Evolutionary conservation across 2,329 filamentous ascomycete species (phyloP), one percentile per base, ranked within the genome.

Genomic region (Penicillium sp.): DNA sequence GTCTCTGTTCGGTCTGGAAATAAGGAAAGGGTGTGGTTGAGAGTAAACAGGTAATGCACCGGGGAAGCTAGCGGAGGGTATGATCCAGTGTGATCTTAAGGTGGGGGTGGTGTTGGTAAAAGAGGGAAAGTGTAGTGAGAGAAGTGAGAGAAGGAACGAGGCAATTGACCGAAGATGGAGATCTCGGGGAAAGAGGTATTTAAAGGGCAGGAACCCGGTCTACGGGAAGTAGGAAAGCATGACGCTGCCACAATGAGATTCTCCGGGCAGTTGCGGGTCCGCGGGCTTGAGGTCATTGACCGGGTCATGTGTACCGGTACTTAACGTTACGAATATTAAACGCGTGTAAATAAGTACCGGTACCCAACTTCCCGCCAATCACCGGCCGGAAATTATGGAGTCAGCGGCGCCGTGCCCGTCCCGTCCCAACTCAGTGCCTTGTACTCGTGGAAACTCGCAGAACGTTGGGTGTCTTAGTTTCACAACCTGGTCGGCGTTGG

Each of bases 201-300:
- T 51, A 47, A 43, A 54, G 46, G 43, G 48, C 39, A 48, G 28
- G 28, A 25, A 45, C 22, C 38, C 27, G 35, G 35, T 20, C 35
- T 20, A 38, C 35, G 35, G 16, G 22, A 38, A 36, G 33, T 14
- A 20, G 48, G 20, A 57, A 50, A 30, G 40, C 45, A 61, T 61
- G 58, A 61, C 58, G 58, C 56, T 44, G 56, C 50, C 28, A 55
- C 44, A 50, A 46, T 53, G 41, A 46, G 36, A 48, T 46, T 51
- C 30, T 36, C 40, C 28, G 46, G 52, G 50, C 51, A 55, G 36
- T 38, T 38, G 35, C 48, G 51, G 57, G 57, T 53, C 51, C 50
- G 49, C 51, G 49, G 49, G 55, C 44, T 46, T 58, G 56, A 56
- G 44, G 49, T 57, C 49, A 51, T 54, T 27, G 40, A 24, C 39